Evolutionary conservation across 331 rosid genomes (phyloP).

Genomic region (Telfairia occidentalis): DNA sequence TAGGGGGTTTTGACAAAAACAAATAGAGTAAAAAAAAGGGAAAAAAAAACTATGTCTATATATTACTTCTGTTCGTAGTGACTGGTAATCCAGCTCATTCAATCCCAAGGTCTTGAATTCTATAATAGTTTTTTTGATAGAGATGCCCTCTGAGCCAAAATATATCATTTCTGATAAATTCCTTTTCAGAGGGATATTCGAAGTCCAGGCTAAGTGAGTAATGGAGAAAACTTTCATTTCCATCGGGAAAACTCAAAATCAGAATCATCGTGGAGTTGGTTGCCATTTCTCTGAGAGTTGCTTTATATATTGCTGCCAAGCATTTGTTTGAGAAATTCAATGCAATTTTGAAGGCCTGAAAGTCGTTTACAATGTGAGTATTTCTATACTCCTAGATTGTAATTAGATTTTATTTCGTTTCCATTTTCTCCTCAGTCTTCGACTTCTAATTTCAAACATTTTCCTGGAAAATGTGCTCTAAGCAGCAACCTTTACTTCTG

Average conservation of each 20-base stretch:
- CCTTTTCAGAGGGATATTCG: neutral
- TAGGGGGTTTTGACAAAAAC: neutral
- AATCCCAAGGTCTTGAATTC: neutral
- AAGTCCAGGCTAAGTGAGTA: neutral
- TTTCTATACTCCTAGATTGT: neutral
- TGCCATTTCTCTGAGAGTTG: neutral
- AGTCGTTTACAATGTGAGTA: conserved; percentile 3
- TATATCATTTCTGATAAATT: neutral
- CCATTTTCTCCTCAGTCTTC: neutral
- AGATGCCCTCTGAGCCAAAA: neutral
- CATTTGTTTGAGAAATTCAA: neutral
- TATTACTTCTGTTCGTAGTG: neutral
- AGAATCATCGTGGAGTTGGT: neutral
- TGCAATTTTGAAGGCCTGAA: neutral
- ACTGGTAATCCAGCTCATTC: neutral
- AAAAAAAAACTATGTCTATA: neutral
- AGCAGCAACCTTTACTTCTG: neutral
- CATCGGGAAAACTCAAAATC: neutral
- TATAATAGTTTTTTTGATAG: neutral
- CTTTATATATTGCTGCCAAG: neutral
- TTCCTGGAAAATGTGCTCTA: neutral
- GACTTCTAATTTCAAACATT: neutral
- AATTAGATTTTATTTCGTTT: neutral
- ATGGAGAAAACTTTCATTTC: neutral
- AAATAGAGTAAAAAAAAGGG: neutral